A percentile compares a stretch with the other conserved stretches of the same genome.
Conservation (phyloP, 257 asterid genomes). For the Lavandula angustifolia region DNA sequence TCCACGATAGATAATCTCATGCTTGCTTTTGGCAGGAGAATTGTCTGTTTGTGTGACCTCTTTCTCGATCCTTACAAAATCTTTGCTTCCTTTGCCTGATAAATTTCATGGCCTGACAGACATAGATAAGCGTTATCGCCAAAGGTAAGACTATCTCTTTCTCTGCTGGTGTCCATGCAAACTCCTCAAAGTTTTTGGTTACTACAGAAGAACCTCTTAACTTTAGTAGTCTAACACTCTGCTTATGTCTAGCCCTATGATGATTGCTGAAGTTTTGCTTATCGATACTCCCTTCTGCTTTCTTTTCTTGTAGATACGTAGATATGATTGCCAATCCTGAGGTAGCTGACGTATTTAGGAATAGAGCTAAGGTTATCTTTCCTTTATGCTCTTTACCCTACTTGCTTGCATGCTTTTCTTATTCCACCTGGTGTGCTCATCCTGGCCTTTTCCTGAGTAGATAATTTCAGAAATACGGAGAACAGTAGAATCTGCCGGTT, state of each 20-base stretch:
- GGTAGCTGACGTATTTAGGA: constrained; percentile 80
- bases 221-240: background rate
- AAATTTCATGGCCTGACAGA: constrained; percentile 97
- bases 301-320: constrained; percentile 59
- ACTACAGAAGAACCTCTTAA: constrained; percentile 1
- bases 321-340: constrained; percentile 99
- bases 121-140: constrained; percentile 92
- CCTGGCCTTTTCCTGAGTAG: constrained; percentile 53
- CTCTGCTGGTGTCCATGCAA: background rate
- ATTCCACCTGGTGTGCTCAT: constrained; percentile 38
- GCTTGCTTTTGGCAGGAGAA: constrained; percentile 59
- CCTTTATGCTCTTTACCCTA: constrained; percentile 5
- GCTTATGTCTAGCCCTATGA: background rate
- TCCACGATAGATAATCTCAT: constrained; percentile 14
- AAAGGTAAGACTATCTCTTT: constrained; percentile 57
- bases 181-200: background rate
- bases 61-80: constrained; percentile 86
- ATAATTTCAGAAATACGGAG: constrained; percentile 90
- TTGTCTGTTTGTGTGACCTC: constrained; percentile 77
- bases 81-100: constrained; percentile 95
- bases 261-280: constrained; percentile 15
- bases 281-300: background rate
- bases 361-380: constrained; percentile 84
- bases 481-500: constrained; percentile 91
- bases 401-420: constrained; percentile 14